phyloP scores from a whole-genome alignment of 306 rosid species.

The Pyrus communis region DNA sequence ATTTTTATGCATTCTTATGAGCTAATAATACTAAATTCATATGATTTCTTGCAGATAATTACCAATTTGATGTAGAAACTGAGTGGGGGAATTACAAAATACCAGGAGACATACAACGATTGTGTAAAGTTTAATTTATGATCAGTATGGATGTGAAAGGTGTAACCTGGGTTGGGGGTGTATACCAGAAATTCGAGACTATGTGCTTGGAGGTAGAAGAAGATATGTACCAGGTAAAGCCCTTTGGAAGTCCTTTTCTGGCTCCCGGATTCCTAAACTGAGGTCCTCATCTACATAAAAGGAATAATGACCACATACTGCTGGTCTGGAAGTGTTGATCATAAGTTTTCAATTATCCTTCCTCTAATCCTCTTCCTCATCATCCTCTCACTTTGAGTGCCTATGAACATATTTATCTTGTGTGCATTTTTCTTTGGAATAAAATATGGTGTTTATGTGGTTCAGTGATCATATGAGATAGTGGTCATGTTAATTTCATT shows the following conservation, averaged over 20 bases:
- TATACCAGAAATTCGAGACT: slow-evolving; percentile 65
- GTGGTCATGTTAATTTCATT: background rate
- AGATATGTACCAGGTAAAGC: slow-evolving; percentile 53
- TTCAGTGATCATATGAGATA: background rate
- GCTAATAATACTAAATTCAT: background rate
- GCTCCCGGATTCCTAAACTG: background rate
- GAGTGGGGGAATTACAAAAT: slow-evolving; percentile 2
- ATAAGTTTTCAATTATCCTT: background rate
- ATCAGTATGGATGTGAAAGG: slow-evolving; percentile 54
- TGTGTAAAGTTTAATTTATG: slow-evolving; percentile 17
- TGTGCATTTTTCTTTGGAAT: background rate
- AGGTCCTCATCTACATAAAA: background rate
- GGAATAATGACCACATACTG: background rate
- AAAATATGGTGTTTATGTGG: slow-evolving; percentile 2
- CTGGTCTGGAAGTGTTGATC: background rate
- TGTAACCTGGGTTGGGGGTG: slow-evolving; percentile 65
- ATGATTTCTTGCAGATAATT: slow-evolving; percentile 27
- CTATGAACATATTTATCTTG: background rate
- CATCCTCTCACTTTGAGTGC: background rate
- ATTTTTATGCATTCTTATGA: background rate
- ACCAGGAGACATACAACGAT: slow-evolving; percentile 12
- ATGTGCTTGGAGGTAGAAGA: slow-evolving; percentile 85
- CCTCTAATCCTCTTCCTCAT: background rate
- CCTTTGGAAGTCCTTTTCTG: slow-evolving; percentile 8
- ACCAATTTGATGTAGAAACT: slow-evolving; percentile 12